phyloP scores from a whole-genome alignment of 2,329 filamentous ascomycete species.

The Ceratocystis diversiconidia region DNA sequence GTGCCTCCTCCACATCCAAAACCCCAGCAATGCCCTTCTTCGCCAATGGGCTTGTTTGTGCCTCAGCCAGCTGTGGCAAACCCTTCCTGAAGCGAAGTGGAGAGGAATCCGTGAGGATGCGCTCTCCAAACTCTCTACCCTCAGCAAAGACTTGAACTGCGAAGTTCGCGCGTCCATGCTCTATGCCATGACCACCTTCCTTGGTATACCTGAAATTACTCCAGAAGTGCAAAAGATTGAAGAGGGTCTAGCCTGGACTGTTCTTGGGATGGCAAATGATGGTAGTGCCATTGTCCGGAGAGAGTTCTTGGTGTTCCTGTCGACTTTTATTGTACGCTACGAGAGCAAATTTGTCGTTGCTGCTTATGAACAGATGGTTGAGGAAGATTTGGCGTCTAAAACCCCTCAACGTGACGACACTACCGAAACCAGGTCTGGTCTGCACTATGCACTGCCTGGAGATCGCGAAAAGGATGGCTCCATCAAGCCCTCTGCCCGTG shows the following conservation, averaged over 20 bases:
- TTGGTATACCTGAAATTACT: conserved; percentile 85
- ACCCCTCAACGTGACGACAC: conserved; percentile 42
- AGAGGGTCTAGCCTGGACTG: conserved; percentile 74
- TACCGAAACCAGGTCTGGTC: conserved; percentile 45
- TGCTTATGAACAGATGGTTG: conserved; percentile 76
- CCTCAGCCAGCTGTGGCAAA: conserved; percentile 85
- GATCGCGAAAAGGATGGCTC: conserved; percentile 43
- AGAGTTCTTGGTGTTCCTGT: conserved; percentile 86
- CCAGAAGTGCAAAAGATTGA: conserved; percentile 84
- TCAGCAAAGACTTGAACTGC: conserved; percentile 73
- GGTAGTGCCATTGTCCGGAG: conserved; percentile 89
- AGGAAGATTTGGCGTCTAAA: conserved; percentile 59
- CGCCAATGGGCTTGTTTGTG: conserved; percentile 94
- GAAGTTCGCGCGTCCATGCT: conserved; percentile 90
- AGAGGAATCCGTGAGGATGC: conserved; percentile 81
- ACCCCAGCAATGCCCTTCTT: conserved; percentile 74
- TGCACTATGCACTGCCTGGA: conserved; percentile 45
- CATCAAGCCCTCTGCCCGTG: conserved; percentile 42
- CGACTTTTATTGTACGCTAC: conserved; percentile 77
- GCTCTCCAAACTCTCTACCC: conserved; percentile 62
- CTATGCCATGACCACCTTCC: conserved; percentile 82
- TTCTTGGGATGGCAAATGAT: conserved; percentile 84
- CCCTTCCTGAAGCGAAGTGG: conserved; percentile 89
- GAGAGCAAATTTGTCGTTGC: conserved; percentile 84
- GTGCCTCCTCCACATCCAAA: conserved; percentile 69